Percentiles rank a stretch among this genome's conserved stretches.
phyloP scores from a whole-genome alignment of 345 rosid species.

The Crucihimalaya himalaica region DNA sequence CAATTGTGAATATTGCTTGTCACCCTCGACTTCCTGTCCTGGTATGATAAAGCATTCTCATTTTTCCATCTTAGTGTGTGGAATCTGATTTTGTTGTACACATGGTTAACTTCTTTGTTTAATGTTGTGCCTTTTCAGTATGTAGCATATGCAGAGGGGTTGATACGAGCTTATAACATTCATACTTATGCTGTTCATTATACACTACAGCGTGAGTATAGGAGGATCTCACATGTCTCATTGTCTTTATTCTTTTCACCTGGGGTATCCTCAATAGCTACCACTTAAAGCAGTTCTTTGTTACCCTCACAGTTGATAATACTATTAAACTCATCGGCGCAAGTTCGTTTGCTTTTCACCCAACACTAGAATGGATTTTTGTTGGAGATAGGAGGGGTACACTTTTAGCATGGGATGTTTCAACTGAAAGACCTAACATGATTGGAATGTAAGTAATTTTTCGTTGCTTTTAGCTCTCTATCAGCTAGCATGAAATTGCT shows the following conservation, averaged over 20 bases:
- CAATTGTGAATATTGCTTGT: conserved; percentile 90
- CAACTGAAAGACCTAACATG: conserved; percentile 94
- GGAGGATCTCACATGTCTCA: conserved; percentile 5
- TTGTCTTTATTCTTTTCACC: conserved; percentile 3
- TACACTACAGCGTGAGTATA: conserved; percentile 81
- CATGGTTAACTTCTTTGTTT: conserved; percentile 6
- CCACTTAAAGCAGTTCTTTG: conserved; percentile 3
- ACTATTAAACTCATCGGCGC: conserved; percentile 95
- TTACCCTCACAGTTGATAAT: conserved; percentile 72
- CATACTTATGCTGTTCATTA: conserved; percentile 89
- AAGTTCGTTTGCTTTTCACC: conserved; percentile 95
- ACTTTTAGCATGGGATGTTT: conserved; percentile 98
- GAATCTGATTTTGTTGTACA: conserved; percentile 10
- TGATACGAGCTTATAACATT: conserved; percentile 96
- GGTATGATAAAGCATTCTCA: conserved; percentile 45
- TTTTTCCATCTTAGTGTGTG: not conserved
- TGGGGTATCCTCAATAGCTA: conserved; percentile 21
- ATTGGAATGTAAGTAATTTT: conserved; percentile 81
- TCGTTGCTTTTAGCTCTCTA: not conserved
- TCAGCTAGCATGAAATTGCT: not conserved
- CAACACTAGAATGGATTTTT: conserved; percentile 92
- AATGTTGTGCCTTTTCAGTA: conserved; percentile 55
- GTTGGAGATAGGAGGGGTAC: conserved; percentile 98
- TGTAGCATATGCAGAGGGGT: conserved; percentile 97
- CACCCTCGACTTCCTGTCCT: conserved; percentile 97